A percentile compares a stretch with the other conserved stretches of the same genome.
These are phyloP conservation scores for Silene noctiflora DNA, from an alignment of 179 eudicot species.

Conservation along the genomic window DNA sequence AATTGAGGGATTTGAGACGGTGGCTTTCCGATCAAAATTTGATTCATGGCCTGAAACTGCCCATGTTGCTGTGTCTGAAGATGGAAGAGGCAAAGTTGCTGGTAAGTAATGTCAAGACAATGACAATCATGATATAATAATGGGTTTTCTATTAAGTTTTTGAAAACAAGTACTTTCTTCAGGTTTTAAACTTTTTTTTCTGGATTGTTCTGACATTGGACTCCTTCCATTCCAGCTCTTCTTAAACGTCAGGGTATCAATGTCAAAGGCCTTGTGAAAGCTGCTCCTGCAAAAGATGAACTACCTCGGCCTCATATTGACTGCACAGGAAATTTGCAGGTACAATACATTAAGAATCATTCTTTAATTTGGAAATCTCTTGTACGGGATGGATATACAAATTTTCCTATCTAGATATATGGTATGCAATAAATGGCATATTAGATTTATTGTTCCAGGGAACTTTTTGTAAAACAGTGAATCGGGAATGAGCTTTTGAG, in stretches of 20 bases:
- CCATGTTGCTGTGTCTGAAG: constrained; percentile 65
- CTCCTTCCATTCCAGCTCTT: constrained; percentile 55
- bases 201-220: constrained; percentile 8
- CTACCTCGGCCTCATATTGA: constrained; percentile 67
- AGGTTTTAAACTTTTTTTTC: background rate
- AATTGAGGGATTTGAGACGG: constrained; percentile 90
- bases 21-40: constrained; percentile 60
- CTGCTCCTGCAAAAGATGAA: constrained; percentile 76
- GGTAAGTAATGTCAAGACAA: constrained; percentile 56
- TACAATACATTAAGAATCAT: constrained; percentile 14
- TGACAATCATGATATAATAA: background rate
- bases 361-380: background rate
- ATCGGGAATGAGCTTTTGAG: background rate
- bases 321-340: constrained; percentile 98
- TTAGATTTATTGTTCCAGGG: background rate
- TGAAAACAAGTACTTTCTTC: constrained; percentile 9
- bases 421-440: background rate
- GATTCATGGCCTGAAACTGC: constrained; percentile 73
- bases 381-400: background rate
- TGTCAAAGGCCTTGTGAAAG: constrained; percentile 87
- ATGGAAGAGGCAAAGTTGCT: constrained; percentile 96
- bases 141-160: background rate
- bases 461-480: background rate
- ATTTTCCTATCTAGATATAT: background rate
- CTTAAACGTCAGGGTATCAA: constrained; percentile 92